Conservation (phyloP, 768 basidiomycete genomes). For the Termitomyces bulborhizus region DNA sequence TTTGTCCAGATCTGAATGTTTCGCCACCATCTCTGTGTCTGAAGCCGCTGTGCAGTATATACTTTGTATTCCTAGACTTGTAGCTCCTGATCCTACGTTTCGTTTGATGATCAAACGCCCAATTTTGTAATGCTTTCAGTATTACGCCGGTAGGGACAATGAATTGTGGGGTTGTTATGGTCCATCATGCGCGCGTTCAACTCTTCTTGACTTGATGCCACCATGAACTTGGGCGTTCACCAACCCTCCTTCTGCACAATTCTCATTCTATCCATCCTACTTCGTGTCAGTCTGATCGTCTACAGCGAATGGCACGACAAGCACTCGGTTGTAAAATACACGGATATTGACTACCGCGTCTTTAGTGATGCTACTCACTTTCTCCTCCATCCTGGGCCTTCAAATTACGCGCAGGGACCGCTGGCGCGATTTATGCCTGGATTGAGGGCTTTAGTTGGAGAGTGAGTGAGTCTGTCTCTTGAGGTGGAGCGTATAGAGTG, state of each 20-base stretch:
- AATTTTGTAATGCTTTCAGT: not conserved
- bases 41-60: not conserved
- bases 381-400: slow-evolving; percentile 42
- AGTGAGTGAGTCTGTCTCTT: slow-evolving; percentile 48
- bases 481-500: slow-evolving; percentile 5
- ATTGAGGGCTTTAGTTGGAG: slow-evolving; percentile 47
- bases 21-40: too few relatives aligned
- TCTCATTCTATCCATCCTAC: slow-evolving; percentile 43
- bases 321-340: slow-evolving; percentile 83
- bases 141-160: too few relatives aligned
- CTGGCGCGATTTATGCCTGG: slow-evolving; percentile 29
- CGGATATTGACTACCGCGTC: slow-evolving; percentile 96
- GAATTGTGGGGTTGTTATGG: too few relatives aligned
- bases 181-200: not conserved
- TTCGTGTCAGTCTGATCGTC: slow-evolving; percentile 66
- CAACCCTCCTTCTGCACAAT: slow-evolving; percentile 43
- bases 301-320: slow-evolving; percentile 92
- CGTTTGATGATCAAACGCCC: not conserved
- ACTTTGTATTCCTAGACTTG: not conserved
- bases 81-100: not conserved
- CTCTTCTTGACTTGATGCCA: slow-evolving; percentile 7
- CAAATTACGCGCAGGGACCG: slow-evolving; percentile 54
- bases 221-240: slow-evolving; percentile 16
- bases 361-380: slow-evolving; percentile 89
- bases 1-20: not conserved